These are phyloP conservation scores for Pseudogymnoascus sp. DNA, from an alignment of 2,329 filamentous ascomycete species.

Conservation along the genomic window DNA sequence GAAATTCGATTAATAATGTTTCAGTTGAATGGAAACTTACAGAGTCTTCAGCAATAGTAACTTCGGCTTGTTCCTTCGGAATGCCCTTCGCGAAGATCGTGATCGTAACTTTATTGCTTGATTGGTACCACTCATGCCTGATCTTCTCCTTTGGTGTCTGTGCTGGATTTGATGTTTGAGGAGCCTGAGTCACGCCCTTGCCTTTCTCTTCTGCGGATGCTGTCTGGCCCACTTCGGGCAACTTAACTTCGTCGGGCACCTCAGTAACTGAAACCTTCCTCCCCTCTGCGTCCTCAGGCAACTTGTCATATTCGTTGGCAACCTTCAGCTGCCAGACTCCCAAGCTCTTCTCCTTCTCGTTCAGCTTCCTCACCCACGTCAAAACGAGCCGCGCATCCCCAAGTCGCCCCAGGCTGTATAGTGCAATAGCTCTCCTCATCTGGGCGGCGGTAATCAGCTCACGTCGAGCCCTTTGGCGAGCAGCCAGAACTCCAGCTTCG, in stretches of 20 bases:
- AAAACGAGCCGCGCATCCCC: constrained; percentile 70
- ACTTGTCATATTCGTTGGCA: constrained; percentile 38
- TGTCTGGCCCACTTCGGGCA: constrained; percentile 30
- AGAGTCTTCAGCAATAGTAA: constrained; percentile 32
- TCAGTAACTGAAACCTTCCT: constrained; percentile 40
- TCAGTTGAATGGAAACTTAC: constrained; percentile 17
- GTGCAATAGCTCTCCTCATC: constrained; percentile 66
- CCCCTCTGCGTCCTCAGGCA: constrained; percentile 41
- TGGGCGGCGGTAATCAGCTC: constrained; percentile 74
- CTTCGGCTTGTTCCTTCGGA: constrained; percentile 43
- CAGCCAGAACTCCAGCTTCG: constrained; percentile 54
- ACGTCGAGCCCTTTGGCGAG: constrained; percentile 60
- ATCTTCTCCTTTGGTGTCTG: constrained; percentile 48
- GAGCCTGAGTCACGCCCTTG: constrained; percentile 5
- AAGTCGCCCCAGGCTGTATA: constrained; percentile 61
- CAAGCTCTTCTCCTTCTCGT: constrained; percentile 42
- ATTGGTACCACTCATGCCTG: constrained; percentile 63
- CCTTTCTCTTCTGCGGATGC: constrained; percentile 9
- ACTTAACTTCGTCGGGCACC: constrained; percentile 38
- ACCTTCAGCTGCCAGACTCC: constrained; percentile 52
- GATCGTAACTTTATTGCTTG: constrained; percentile 49
- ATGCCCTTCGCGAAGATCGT: constrained; percentile 59
- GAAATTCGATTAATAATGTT: background rate
- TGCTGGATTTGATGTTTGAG: constrained; percentile 8
- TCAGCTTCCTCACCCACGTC: constrained; percentile 44